Conservation (phyloP, 1,284 basidiomycete genomes). For the Pterula multifida region DNA sequence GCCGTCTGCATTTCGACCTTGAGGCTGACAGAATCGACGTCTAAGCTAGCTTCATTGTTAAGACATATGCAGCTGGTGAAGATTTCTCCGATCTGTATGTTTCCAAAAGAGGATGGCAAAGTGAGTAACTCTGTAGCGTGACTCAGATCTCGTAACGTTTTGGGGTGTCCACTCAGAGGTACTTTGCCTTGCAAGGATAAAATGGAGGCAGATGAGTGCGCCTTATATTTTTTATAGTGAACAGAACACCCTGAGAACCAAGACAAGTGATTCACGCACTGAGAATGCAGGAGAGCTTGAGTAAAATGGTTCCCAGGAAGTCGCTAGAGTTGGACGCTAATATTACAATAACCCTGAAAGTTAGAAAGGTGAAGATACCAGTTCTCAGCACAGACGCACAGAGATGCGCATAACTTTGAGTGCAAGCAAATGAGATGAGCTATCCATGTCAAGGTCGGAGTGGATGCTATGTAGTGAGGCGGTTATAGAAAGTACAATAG, state of each 20-base stretch:
- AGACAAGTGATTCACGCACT: slow-evolving; percentile 15
- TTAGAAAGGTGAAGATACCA: slow-evolving; percentile 9
- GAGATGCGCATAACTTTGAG: slow-evolving; percentile 46
- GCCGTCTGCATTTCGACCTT: slow-evolving; percentile 71
- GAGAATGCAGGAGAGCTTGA: slow-evolving; percentile 71
- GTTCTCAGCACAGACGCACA: slow-evolving; percentile 24
- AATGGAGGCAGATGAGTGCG: slow-evolving; percentile 63
- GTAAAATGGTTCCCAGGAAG: slow-evolving; percentile 74
- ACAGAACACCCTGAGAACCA: neutral
- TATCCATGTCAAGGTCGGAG: too few relatives aligned
- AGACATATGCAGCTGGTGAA: slow-evolving; percentile 69
- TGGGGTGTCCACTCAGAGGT: slow-evolving; percentile 61
- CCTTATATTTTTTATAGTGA: slow-evolving; percentile 18
- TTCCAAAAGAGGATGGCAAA: slow-evolving; percentile 65
- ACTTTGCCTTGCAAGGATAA: slow-evolving; percentile 62
- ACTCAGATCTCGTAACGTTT: slow-evolving; percentile 67
- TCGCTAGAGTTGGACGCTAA: slow-evolving; percentile 65
- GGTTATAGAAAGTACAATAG: too few relatives aligned
- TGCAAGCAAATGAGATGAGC: slow-evolving; percentile 18
- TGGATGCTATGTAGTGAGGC: too few relatives aligned
- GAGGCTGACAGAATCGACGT: slow-evolving; percentile 45
- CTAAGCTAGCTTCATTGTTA: slow-evolving; percentile 60
- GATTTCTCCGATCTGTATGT: slow-evolving; percentile 72
- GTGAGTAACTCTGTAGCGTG: slow-evolving; percentile 61
- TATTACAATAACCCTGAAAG: neutral